phyloP scores from a whole-genome alignment of 1,284 basidiomycete genomes.

The Microbotryum intermedium region DNA sequence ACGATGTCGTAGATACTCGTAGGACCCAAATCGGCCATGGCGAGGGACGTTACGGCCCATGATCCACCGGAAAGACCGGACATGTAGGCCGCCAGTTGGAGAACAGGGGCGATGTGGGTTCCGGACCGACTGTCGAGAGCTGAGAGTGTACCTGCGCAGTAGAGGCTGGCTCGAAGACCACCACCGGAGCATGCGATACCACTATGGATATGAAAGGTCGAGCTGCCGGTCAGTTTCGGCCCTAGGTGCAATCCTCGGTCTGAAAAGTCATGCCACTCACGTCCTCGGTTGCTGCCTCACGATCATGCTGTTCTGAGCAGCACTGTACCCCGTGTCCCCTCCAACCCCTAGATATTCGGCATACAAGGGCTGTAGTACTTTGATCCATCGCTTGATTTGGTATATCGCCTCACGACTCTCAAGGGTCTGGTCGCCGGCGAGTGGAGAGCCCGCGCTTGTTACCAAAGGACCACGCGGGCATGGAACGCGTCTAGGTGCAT shows the following conservation, averaged over 20 bases:
- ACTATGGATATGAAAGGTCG: neutral
- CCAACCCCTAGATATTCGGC: conserved; percentile 4
- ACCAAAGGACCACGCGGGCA: conserved; percentile 14
- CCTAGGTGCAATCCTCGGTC: too few species aligned
- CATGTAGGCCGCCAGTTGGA: conserved; percentile 57
- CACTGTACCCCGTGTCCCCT: conserved; percentile 13
- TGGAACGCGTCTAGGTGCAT: conserved; percentile 7
- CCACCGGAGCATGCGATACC: conserved; percentile 25
- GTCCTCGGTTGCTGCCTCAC: too few species aligned
- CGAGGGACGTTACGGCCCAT: conserved; percentile 23
- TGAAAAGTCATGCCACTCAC: too few species aligned
- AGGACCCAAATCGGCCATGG: conserved; percentile 21
- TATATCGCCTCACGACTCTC: conserved; percentile 6
- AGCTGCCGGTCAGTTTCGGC: neutral
- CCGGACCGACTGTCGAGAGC: conserved; percentile 55
- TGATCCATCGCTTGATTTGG: neutral
- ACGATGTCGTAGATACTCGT: conserved; percentile 25
- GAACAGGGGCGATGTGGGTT: conserved; percentile 50
- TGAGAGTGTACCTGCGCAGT: conserved; percentile 51
- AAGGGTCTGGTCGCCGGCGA: conserved; percentile 6
- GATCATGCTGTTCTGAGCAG: neutral
- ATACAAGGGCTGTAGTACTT: conserved; percentile 7
- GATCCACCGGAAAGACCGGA: conserved; percentile 52
- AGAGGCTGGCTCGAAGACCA: conserved; percentile 54
- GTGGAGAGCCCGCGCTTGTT: conserved; percentile 7